Evolutionary conservation across 2,329 filamentous ascomycete genomes (phyloP), one percentile per base, ranked within the genome.

Genomic region (Colletotrichum melonis): DNA sequence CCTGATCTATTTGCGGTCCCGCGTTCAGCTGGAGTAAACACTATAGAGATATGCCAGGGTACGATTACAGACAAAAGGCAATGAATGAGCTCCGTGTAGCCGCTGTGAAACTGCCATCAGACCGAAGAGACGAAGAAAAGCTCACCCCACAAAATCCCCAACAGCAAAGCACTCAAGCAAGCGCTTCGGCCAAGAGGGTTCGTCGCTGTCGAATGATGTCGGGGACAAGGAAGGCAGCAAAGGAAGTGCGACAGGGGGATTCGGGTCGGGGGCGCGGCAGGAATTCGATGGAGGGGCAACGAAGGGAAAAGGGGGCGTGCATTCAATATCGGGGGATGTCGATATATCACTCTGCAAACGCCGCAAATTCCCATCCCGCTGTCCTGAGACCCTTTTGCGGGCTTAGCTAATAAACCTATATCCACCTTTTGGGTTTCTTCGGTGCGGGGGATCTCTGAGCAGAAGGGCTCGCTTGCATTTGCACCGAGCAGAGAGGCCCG

Each of bases 21-120:
- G 28, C 32, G 24, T 32, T 26, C 46, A 7, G 55, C 26, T 57
- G 67, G 67, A 30, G 22, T 35, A n/a, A 38, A 9, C 26, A n/a
- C n/a, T 14, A 32, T 42, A 28, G 7, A 55, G 67, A 46, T n/a
- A 5, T 0, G 42, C 19, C 42, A 4, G 42, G 16, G 19, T 49
- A 49, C 30, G 30, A 32, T 32, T 32, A 32, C 8, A 32, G 66
- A 24, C 35, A 42, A 42, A 16, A 22, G 12, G 22, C 19, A 42
- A 32, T n/a, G 46, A 6, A 28, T 1, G 28, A 62, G 55, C 59
- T 74, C 69, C 72, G 46, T 73, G 60, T 74, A 35, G 69, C 69
- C 72, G 69, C 69, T 69, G 72, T 74, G 72, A 74, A 74, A 74
- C 72, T 69, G 72, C 72, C 72, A 62, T 74, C 64, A 69, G 72